Base-by-base conservation (phyloP, 2,329 filamentous ascomycete species). In the Pseudophaeomoniella oleicola region DNA sequence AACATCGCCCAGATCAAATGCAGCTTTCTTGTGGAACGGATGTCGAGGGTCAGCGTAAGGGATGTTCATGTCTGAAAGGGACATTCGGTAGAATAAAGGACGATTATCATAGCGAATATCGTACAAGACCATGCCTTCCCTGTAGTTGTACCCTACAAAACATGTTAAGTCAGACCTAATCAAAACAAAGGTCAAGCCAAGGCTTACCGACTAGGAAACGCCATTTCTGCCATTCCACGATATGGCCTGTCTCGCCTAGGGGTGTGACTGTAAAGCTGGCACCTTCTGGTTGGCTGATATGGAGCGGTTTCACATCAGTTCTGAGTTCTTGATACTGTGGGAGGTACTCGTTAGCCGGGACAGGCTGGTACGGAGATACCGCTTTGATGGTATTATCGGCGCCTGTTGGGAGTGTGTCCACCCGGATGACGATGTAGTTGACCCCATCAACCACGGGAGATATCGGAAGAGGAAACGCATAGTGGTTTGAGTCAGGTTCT, bases 1-100 rank as follows among this genome's bases (percentile, higher is more conserved):
- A 6, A 69, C 74, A 40, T 83, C 77, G 5, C 79, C 79, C 41
- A 83, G 71, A 46, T 83, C 78, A 46, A 84, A 82, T 1, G 78
- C 78, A 37, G 77, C 72, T 51, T 84, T 83, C 30, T 77, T 67
- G 36, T 78, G 74, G 50, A 72, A 81, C 0, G 77, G 78, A 1
- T 66, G 58, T 2, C 78, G 67, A 1, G 73, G 73, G 46, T 82
- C 78, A 3, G 63, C 75, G 44, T 82, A 83, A 0, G 75, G 75
- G 0, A 81, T 75, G 2, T 71, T 71, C 71, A 84, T 79, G 52
- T 85, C 80, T 42, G 71, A 73, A 39, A 80, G 66, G 42, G 71
- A 73, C 18, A 84, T 54, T 1, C 79, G 68, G 56, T 81, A 78
- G 48, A 83, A 65, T 17, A 84, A 60, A 30, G 69, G 74, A 13